phyloP scores from a whole-genome alignment of 768 basidiomycete species.

The Leccinum variicolor region DNA sequence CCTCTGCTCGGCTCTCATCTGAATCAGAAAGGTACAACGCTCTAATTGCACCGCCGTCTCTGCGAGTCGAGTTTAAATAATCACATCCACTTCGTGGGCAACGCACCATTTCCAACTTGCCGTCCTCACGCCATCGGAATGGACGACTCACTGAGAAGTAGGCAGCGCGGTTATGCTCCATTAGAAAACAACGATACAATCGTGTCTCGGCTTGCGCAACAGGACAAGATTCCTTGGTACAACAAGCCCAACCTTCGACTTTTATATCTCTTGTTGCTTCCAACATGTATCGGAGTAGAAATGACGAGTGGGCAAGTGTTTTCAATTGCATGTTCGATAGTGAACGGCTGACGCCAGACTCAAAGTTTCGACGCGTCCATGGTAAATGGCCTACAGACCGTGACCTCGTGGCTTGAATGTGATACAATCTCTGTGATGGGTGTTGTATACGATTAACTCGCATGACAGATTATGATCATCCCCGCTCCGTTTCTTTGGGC shows the following conservation, averaged over 20 bases:
- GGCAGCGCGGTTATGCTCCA: neutral
- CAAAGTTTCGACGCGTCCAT: slow-evolving; percentile 43
- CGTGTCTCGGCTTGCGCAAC: neutral
- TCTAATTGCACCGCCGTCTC: too few relatives aligned
- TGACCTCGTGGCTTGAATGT: slow-evolving; percentile 56
- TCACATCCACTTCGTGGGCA: too few relatives aligned
- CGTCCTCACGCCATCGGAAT: neutral
- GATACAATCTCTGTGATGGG: slow-evolving; percentile 7
- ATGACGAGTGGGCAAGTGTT: neutral
- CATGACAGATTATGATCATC: slow-evolving; percentile 48
- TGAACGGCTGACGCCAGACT: neutral
- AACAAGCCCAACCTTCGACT: neutral
- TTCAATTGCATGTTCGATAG: neutral
- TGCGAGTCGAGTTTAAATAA: too few relatives aligned
- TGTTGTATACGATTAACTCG: neutral
- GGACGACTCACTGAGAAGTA: neutral
- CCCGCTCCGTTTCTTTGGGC: slow-evolving; percentile 36
- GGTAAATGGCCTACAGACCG: slow-evolving; percentile 61
- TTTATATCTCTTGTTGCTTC: neutral
- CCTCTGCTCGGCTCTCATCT: too few relatives aligned
- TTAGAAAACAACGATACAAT: neutral
- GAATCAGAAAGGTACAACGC: too few relatives aligned
- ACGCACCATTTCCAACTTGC: too few relatives aligned
- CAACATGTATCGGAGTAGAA: neutral
- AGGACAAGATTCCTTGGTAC: neutral